Evolutionary conservation across 495 filamentous ascomycete genomes (phyloP), one percentile per base, ranked within the genome.

Genomic region (Penicillium samsonianum): DNA sequence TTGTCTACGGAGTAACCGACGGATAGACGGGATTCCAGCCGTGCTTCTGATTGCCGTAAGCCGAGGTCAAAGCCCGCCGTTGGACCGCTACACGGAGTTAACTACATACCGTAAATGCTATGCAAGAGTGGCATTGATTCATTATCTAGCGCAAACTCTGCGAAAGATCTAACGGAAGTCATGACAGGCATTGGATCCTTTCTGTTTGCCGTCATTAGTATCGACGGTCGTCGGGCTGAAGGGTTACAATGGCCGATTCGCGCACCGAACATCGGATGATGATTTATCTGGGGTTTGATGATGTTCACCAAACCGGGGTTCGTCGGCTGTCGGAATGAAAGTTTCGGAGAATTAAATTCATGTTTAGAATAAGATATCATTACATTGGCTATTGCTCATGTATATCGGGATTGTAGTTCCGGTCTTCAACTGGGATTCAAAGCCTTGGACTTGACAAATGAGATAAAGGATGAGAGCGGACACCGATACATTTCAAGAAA

Each of bases 261-360:
- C 63, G 63, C 57, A 23, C 33, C 63, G 57, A 60, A 60, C 16
- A 63, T 63, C 63, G 63, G 63, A 63, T 53, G 51, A 53, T 53
- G 35, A 44, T 22, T 35, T 26, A 52, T 52, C 52, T 46, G 46
- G 31, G 52, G 42, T 22, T 22, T 35, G 16, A 19, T 23, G 17
- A 22, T 44, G 26, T n/a, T 26, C 45, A 57, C 22, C 16, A n/a
- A 25, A 26, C 11, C 35, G 37, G 40, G 17, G 4, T 20, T 20
- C 14, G 26, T 45, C 31, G 16, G 37, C 17, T 22, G 41, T 37
- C 52, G 42, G 52, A 30, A 28, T 45, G 28, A 6, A 46, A 19
- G 26, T 6, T 22, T 28, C 19, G 43, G 43, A 17, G 30, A 44
- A 23, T 45, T 54, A 17, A 51, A 12, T 35, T 11, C 30, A 20